Base-by-base conservation (phyloP, 345 rosid genomes). In the Hibiscus mutabilis region DNA sequence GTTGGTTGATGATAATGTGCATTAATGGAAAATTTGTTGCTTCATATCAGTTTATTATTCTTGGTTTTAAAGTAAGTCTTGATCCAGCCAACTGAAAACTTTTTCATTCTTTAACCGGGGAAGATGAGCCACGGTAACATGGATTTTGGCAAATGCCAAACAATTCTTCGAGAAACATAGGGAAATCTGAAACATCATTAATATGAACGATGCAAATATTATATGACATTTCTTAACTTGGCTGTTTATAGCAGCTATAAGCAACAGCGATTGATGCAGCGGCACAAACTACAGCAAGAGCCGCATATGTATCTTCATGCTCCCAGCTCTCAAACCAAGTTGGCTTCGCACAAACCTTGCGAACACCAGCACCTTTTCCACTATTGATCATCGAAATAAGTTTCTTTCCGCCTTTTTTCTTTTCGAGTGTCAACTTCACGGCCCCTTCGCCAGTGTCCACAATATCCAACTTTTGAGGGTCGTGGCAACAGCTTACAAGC, bases 281-380 rank as follows among this genome's bases (percentile, higher is more conserved):
- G 33, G 96, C 96, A 77, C 86, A 88, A 21, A 67, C 83, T 77
- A 88, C 96, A 16, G 97, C 87, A 1, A 91, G 81, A 77, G 87
- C 92, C 21, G 96, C 98, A 65, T 87, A 86, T 29, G 97, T 87
- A 76, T 91, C 98, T 56, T 88, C 97, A 21, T 75, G 87, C 78
- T 94, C 98, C 97, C 96, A 94, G 66, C 75, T 88, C 81, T 94
- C 97, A n/a, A 58, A 57, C 40, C 92, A 88, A 44, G 85, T 83
- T 24, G 91, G 92, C 88, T 80, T 81, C 25, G 83, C 74, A 77
- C 77, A 80, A 74, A 76, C 81, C 86, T 81, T 82, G 52, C 80
- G 74, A 0, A 75, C 46, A 14, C 79, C 67, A 0, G 74, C 67
- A 46, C 82, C 80, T 33, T 88, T 87, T 19, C 84, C 71, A 29